Evolutionary conservation across 441 rosid genomes (phyloP), one percentile per base, ranked within the genome.

Genomic region (Arabidopsis lyrata): DNA sequence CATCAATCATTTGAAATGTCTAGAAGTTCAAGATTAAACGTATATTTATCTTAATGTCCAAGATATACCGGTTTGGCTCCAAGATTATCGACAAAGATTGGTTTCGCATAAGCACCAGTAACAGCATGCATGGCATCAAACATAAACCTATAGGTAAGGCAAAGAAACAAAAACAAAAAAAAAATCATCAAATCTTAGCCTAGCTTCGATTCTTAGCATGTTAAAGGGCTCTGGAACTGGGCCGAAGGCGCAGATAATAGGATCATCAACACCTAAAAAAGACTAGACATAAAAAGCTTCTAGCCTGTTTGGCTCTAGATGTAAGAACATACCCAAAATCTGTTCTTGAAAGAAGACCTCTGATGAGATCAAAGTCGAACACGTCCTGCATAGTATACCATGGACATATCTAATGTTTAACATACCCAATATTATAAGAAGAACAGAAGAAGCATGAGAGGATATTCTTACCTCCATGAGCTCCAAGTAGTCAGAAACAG

Each of bases 91-190:
- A 95, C 96, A 71, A 95, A 90, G 53, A 93, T 90, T 59, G 95
- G 98, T 79, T 90, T 92, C 20, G 96, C 97, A 85, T 93, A 91
- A 67, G 98, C 95, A 81, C 97, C 98, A 49, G 97, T 85, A 73
- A 95, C 97, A 65, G 99, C 99, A 83, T 90, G 95, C 97, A 95
- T 95, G 74, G 98, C 98, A 83, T 93, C 99, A 77, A 88, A 93
- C 73, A 73, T 81, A 70, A 91, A 93, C 86, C 98, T 92, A 71
- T 72, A 78, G 24, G 77, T 56, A 39, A 60, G 44, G 39, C n/a
- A 52, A 52, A 52, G 66, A 16, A 61, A 55, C 39, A 64, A 18
- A 18, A 18, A 24, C n/a, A n/a, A 47, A 5, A 8, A 75, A 32
- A 55, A 44, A 64, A 60, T 42, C 41, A 79, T 41, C 31, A 75